These are phyloP conservation scores for Aureobasidium uvarum DNA, from an alignment of 2,329 filamentous ascomycete genomes.

Conservation along the genomic window DNA sequence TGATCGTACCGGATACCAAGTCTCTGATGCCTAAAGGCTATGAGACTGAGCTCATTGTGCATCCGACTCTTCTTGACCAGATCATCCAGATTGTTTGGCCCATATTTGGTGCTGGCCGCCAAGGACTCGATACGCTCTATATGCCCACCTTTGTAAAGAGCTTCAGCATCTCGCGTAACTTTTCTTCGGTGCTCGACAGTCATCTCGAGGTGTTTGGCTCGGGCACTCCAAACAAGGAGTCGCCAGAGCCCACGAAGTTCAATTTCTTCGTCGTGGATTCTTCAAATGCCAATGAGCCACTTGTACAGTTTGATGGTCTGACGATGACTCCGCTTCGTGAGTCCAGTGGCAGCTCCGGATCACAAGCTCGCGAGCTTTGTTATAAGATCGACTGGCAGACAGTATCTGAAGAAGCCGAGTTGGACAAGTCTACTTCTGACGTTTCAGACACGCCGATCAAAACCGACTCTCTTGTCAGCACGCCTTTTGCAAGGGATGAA, in stretches of 20 bases:
- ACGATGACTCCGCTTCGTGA: conserved; percentile 19
- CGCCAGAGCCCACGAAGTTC: conserved; percentile 16
- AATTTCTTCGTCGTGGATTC: conserved; percentile 12
- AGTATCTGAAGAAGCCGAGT: background rate
- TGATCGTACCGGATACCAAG: conserved; percentile 10
- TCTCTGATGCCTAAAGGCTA: conserved; percentile 17
- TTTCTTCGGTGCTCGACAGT: background rate
- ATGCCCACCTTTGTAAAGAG: conserved; percentile 21
- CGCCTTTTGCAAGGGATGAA: conserved; percentile 8
- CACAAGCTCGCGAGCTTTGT: conserved; percentile 16
- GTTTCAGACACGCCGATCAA: background rate
- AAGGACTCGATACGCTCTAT: conserved; percentile 10
- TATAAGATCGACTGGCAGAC: conserved; percentile 16
- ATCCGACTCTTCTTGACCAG: conserved; percentile 13
- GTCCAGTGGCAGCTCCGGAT: conserved; percentile 4
- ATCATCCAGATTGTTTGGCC: conserved; percentile 21
- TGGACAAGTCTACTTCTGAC: background rate
- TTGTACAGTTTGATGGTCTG: conserved; percentile 6
- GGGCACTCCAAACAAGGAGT: background rate
- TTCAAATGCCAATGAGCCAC: background rate
- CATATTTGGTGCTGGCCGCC: conserved; percentile 10
- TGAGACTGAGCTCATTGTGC: conserved; percentile 14
- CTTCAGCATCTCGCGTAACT: conserved; percentile 15
- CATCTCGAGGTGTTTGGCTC: conserved; percentile 13
- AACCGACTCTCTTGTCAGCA: conserved; percentile 18